Conservation (phyloP, 148 eudicot genomes). For the Polygonum maritimum region DNA sequence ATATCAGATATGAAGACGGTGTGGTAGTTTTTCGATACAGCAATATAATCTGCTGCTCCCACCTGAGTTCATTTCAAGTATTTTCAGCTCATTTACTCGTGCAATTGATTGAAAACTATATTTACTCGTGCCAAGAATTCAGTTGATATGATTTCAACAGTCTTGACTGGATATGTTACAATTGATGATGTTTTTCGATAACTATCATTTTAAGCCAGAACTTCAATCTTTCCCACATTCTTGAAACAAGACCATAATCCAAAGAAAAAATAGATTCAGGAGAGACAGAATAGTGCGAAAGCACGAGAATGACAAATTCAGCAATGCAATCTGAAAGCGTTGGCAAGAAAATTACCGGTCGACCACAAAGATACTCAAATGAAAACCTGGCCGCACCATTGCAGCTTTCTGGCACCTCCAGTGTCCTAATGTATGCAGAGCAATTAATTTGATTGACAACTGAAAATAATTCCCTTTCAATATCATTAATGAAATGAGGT, state of each 20-base stretch:
- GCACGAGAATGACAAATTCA: neutral
- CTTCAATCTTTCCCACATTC: neutral
- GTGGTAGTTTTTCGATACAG: constrained; percentile 77
- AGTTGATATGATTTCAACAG: neutral
- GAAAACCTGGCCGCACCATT: constrained; percentile 79
- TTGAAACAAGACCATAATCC: neutral
- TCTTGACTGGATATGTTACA: neutral
- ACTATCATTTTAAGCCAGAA: neutral
- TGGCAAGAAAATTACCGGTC: constrained; percentile 45
- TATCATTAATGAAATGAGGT: neutral
- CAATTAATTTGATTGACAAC: neutral
- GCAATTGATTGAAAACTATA: neutral
- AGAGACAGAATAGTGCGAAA: neutral
- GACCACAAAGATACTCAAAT: constrained; percentile 85
- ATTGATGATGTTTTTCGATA: neutral
- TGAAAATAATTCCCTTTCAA: neutral
- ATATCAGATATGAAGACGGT: constrained; percentile 76
- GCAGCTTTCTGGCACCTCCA: constrained; percentile 82
- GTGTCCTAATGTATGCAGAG: constrained; percentile 25
- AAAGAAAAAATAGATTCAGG: neutral
- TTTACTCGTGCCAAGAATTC: too few species aligned
- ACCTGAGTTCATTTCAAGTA: constrained; percentile 30
- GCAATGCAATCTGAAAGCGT: neutral
- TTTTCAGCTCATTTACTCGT: neutral
- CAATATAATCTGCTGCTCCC: constrained; percentile 96